Conservation (phyloP, 108 stramenopile species). For the Poteriospumella lacustris region DNA sequence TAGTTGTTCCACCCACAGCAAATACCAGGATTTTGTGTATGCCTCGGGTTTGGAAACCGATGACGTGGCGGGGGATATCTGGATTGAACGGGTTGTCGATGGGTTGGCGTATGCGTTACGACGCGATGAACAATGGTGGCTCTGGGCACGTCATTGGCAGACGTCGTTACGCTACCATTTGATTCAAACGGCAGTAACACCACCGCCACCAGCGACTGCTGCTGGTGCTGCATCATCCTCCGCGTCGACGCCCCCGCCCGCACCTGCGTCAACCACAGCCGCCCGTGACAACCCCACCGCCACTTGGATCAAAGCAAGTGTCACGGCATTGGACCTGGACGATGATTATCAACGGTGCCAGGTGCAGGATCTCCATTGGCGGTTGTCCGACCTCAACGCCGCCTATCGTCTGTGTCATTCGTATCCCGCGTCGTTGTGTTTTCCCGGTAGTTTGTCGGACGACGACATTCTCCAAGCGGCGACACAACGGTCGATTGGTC, state of each 20-base stretch:
- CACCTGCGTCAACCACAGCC: too few relatives aligned
- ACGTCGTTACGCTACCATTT: not conserved
- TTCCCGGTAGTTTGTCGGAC: not conserved
- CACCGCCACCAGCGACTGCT: too few relatives aligned
- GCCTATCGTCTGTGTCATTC: slow-evolving; percentile 1
- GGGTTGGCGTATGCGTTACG: not conserved
- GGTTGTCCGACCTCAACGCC: not conserved
- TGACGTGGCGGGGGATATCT: too few relatives aligned
- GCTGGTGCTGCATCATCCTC: too few relatives aligned
- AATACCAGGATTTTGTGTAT: too few relatives aligned
- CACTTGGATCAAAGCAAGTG: not conserved
- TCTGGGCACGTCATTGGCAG: slow-evolving; percentile 11
- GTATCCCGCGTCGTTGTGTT: not conserved
- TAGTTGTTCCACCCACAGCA: too few relatives aligned
- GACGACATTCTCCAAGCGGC: slow-evolving; percentile 5
- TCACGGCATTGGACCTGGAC: not conserved
- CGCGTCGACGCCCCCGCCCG: too few relatives aligned
- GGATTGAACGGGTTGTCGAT: slow-evolving; percentile 13
- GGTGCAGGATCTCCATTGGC: slow-evolving; percentile 9
- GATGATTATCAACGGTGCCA: not conserved
- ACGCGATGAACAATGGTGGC: not conserved
- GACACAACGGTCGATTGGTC: slow-evolving; percentile 4
- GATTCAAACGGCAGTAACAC: not conserved
- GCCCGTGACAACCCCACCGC: too few relatives aligned
- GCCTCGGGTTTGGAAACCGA: too few relatives aligned